Evolutionary conservation across 2,329 filamentous ascomycete species (phyloP).

Genomic region (Basipetospora chlamydospora): DNA sequence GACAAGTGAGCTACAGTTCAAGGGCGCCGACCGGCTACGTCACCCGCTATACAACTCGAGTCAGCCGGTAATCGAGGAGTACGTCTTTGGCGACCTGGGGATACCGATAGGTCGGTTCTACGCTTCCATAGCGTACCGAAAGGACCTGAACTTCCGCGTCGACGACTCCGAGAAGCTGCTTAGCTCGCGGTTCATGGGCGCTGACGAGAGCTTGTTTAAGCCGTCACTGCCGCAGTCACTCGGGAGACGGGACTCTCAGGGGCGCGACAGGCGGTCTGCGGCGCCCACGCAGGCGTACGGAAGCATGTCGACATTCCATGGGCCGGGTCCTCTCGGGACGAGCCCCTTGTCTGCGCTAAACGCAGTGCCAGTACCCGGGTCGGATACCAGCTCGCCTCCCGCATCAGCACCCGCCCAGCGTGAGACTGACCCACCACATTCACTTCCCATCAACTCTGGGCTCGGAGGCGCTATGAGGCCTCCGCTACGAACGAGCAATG

Average conservation of each 20-base stretch:
- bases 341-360: conserved; percentile 77
- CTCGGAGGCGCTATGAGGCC: conserved; percentile 9
- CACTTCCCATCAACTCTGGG: conserved; percentile 32
- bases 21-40: conserved; percentile 53
- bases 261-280: neutral
- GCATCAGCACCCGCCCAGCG: conserved; percentile 28
- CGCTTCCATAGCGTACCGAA: conserved; percentile 70
- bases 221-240: conserved; percentile 54
- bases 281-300: conserved; percentile 57
- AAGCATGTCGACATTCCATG: conserved; percentile 79
- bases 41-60: conserved; percentile 53
- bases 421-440: conserved; percentile 32
- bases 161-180: conserved; percentile 83
- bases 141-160: conserved; percentile 78
- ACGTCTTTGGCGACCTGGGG: conserved; percentile 70
- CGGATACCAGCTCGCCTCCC: conserved; percentile 45
- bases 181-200: conserved; percentile 84
- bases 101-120: conserved; percentile 75
- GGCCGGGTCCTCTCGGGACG: conserved; percentile 60
- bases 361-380: conserved; percentile 47
- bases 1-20: conserved; percentile 40
- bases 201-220: conserved; percentile 75
- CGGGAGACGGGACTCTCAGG: conserved; percentile 6
- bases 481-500: conserved; percentile 5
- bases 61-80: conserved; percentile 54